Conservation (phyloP, 495 filamentous ascomycete species). For the Glonium stellatum region DNA sequence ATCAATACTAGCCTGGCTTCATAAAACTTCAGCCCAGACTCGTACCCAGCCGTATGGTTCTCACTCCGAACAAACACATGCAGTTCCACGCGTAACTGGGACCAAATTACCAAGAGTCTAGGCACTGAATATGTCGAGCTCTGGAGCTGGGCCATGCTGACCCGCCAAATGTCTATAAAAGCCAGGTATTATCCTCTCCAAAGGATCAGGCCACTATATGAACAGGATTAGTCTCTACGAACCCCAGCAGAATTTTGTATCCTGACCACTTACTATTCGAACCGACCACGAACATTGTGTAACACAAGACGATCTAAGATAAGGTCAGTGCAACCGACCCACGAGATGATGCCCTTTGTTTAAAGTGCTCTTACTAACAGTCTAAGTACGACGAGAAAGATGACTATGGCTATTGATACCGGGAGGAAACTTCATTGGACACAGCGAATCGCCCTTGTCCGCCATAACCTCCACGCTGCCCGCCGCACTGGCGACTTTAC, state of each 20-base stretch:
- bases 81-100: too few relatives aligned
- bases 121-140: too few relatives aligned
- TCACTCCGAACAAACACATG: too few relatives aligned
- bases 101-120: too few relatives aligned
- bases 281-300: not conserved
- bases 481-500: slow-evolving; percentile 34
- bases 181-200: too few relatives aligned
- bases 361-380: not conserved
- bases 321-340: not conserved
- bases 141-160: too few relatives aligned
- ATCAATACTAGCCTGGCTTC: not conserved
- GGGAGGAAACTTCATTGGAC: slow-evolving; percentile 34
- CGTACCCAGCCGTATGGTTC: not conserved
- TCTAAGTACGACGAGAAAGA: not conserved
- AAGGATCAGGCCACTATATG: too few relatives aligned
- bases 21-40: not conserved
- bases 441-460: slow-evolving; percentile 33
- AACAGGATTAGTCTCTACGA: too few relatives aligned
- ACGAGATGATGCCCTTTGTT: not conserved
- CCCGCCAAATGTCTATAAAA: too few relatives aligned
- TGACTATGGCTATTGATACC: slow-evolving; percentile 9
- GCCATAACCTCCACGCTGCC: slow-evolving; percentile 36
- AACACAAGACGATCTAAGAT: not conserved
- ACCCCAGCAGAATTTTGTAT: too few relatives aligned
- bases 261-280: not conserved